Evolutionary conservation across 805 yeast genomes (phyloP).

Genomic region (Danielia oregonensis): DNA sequence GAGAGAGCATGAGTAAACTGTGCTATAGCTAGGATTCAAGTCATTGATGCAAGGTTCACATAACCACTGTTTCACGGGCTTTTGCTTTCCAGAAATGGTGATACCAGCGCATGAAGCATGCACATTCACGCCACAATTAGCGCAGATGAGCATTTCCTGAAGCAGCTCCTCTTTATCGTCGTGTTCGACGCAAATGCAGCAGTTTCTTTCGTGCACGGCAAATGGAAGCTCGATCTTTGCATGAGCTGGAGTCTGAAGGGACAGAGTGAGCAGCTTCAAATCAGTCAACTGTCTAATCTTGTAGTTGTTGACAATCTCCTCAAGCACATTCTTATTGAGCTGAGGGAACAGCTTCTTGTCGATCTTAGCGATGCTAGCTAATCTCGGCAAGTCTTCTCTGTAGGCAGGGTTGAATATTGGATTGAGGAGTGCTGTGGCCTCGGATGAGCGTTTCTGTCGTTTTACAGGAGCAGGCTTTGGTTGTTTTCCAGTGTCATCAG

Average conservation of each 20-base stretch:
- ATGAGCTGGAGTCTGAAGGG: slow-evolving; percentile 11
- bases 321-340: slow-evolving; percentile 12
- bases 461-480: slow-evolving; percentile 8
- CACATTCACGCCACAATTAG: slow-evolving; percentile 63
- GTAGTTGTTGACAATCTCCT: slow-evolving; percentile 15
- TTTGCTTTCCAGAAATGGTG: slow-evolving; percentile 12
- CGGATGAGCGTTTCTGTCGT: slow-evolving; percentile 9
- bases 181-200: slow-evolving; percentile 55
- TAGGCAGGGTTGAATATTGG: slow-evolving; percentile 24
- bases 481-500: neutral
- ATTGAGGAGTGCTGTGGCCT: neutral
- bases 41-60: slow-evolving; percentile 81
- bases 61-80: slow-evolving; percentile 53
- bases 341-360: slow-evolving; percentile 19
- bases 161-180: slow-evolving; percentile 22
- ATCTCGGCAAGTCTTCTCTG: slow-evolving; percentile 10
- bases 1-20: slow-evolving; percentile 60
- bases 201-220: slow-evolving; percentile 20
- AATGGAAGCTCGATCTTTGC: slow-evolving; percentile 12
- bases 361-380: slow-evolving; percentile 6
- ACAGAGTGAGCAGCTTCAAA: slow-evolving; percentile 14
- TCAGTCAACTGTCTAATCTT: slow-evolving; percentile 26
- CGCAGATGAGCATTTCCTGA: slow-evolving; percentile 50
- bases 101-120: slow-evolving; percentile 71
- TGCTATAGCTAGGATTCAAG: slow-evolving; percentile 53